phyloP scores from a whole-genome alignment of 495 filamentous ascomycete genomes.

The Podospora bellae-mahoneyi region DNA sequence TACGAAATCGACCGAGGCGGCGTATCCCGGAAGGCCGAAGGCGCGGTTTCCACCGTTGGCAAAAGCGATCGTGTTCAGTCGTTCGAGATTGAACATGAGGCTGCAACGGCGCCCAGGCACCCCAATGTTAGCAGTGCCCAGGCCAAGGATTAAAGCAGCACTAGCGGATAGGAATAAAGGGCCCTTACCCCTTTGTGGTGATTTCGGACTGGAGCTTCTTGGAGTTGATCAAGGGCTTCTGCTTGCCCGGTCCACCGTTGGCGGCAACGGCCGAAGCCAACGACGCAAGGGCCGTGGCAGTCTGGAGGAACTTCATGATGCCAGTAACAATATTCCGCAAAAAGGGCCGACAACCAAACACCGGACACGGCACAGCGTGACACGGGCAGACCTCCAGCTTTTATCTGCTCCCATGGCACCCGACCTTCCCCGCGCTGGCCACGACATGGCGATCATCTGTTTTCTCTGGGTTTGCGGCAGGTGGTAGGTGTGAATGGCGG shows the following conservation, averaged over 20 bases:
- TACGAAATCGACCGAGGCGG: conserved; percentile 45
- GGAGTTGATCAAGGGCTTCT: conserved; percentile 12
- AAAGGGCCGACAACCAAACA: background rate
- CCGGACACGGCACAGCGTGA: background rate
- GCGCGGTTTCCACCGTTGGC: conserved; percentile 47
- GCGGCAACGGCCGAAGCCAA: conserved; percentile 3
- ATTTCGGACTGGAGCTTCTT: conserved; percentile 14
- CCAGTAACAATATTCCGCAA: background rate
- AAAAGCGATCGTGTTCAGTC: conserved; percentile 40
- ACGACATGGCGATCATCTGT: background rate
- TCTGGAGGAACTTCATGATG: conserved; percentile 11
- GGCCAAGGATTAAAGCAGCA: background rate
- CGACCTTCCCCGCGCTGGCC: background rate
- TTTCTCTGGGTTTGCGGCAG: background rate
- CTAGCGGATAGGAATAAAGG: background rate
- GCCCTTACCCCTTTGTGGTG: conserved; percentile 6
- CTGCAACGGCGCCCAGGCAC: background rate
- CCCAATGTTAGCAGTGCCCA: background rate
- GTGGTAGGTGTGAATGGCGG: background rate
- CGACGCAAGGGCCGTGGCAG: background rate
- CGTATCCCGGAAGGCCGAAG: conserved; percentile 47
- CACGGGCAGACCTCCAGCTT: background rate
- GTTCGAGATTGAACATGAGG: conserved; percentile 20
- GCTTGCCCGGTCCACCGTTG: conserved; percentile 9
- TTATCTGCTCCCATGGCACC: background rate